A percentile compares a stretch with the other conserved stretches of the same genome.
Conservation (phyloP, 345 rosid species). For the Eutrema yunnanense region DNA sequence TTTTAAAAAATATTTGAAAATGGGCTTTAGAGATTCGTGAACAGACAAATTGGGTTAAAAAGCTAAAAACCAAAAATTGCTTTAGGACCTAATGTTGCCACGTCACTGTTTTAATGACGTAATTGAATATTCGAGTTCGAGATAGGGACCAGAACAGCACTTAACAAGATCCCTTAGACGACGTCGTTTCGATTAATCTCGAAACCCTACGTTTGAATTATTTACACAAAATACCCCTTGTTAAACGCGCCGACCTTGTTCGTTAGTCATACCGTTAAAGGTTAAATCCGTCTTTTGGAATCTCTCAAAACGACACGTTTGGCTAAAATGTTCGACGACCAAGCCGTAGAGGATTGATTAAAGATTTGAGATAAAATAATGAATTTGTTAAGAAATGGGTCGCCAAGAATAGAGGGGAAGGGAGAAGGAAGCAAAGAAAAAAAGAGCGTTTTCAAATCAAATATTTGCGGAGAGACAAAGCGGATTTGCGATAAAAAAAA, state of each 20-base stretch:
- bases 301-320: not conserved
- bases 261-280: not conserved
- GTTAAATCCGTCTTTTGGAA: not conserved
- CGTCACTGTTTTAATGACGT: slow-evolving; percentile 16
- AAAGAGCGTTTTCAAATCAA: slow-evolving; percentile 16
- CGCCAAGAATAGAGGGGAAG: slow-evolving; percentile 18
- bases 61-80: not conserved
- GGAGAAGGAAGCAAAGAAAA: not conserved
- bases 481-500: slow-evolving; percentile 23
- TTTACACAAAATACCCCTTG: slow-evolving; percentile 10
- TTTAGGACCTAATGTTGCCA: slow-evolving; percentile 17
- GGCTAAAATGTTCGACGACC: slow-evolving; percentile 6
- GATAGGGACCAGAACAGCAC: slow-evolving; percentile 4
- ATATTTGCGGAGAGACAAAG: slow-evolving; percentile 37
- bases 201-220: slow-evolving; percentile 11
- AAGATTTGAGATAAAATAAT: not conserved
- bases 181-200: not conserved
- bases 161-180: slow-evolving; percentile 17
- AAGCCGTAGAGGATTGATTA: not conserved
- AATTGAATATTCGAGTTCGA: slow-evolving; percentile 22
- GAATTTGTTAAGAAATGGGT: slow-evolving; percentile 15
- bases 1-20: not conserved
- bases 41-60: slow-evolving; percentile 22
- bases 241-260: slow-evolving; percentile 8
- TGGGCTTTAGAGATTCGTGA: slow-evolving; percentile 30